Conservation (phyloP, 768 basidiomycete species). For the Kwoniella pini region DNA sequence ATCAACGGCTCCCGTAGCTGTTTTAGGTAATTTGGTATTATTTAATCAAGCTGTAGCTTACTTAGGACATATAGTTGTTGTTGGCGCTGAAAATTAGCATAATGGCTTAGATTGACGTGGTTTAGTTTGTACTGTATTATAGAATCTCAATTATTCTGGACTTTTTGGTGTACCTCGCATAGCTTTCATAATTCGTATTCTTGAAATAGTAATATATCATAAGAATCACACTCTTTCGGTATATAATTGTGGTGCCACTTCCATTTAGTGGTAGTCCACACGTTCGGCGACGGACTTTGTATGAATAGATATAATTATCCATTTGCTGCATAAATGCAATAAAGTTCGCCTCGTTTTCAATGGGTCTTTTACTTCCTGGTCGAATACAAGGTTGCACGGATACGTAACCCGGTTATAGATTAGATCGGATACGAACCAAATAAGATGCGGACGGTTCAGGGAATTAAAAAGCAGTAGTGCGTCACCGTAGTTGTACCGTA, state of each 20-base stretch:
- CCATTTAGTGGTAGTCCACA: neutral
- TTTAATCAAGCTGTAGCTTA: conserved; percentile 43
- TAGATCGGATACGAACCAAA: no score
- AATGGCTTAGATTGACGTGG: neutral
- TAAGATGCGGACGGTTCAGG: no score
- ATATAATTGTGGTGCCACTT: no score
- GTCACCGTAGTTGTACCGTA: no score
- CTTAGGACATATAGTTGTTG: conserved; percentile 41
- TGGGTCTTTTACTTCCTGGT: no score
- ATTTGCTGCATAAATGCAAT: no score
- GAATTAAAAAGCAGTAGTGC: no score
- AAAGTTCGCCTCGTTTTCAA: no score
- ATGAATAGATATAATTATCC: conserved; percentile 1
- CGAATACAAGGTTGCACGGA: no score
- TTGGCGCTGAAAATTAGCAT: conserved; percentile 28
- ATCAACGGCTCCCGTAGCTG: conserved; percentile 6
- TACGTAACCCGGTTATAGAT: no score
- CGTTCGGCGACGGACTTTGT: conserved; percentile 3
- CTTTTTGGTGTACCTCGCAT: conserved; percentile 12
- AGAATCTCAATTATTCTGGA: neutral
- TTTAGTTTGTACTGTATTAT: neutral
- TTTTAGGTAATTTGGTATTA: conserved; percentile 33
- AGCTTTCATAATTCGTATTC: conserved; percentile 8
- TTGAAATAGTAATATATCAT: neutral
- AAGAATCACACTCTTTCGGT: neutral